Base-by-base conservation (phyloP, 2,329 filamentous ascomycete genomes). In the Lecanicillium sp. region DNA sequence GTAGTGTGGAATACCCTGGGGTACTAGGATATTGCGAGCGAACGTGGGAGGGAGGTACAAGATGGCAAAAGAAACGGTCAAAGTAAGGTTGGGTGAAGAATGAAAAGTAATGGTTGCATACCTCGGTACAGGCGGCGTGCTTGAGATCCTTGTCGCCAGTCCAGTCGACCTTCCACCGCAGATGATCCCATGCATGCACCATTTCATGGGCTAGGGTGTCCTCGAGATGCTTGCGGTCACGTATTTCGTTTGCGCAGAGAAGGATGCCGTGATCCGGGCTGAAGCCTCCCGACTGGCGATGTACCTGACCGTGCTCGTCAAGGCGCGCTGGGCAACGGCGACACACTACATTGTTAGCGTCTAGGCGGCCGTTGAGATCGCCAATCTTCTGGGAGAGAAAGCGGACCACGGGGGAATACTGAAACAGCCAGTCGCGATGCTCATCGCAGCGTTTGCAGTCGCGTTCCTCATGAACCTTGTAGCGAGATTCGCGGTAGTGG, bases 181-280 rank as follows among this genome's bases (percentile, higher is more conserved):
- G 57, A 59, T 94, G 84, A 59, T 98, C 92, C 71, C 88, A 97
- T 1, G 89, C 89, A 60, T 98, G 92, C 38, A 98, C 84, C 87
- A 98, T 94, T 67, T 98, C 92, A 62, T 98, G 92, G 19, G 89
- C 82, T 54, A 98, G 69, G 10, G 89, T 95, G 59, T 98, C 92
- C 66, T 98, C 92, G 50, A 95, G 61, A 57, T 95, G 87, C 22
- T 81, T 80, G 41, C 79, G 69, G 56, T 87, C 80, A 43, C 82
- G 71, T 56, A 97, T 77, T 63, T 92, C 82, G 62, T 98, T 98
- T 37, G 92, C 87, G 63, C 92, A 98, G 17, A 98, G 71, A 55
- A 94, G 59, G 46, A 98, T 96, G 28, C 92, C 92, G 57, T 88
- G 84, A 36, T 84, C 73, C 1, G 88, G 81, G 58, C 83, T 82